Evolutionary conservation across 257 asterid genomes (phyloP).

Genomic region (Scutellaria barbata): DNA sequence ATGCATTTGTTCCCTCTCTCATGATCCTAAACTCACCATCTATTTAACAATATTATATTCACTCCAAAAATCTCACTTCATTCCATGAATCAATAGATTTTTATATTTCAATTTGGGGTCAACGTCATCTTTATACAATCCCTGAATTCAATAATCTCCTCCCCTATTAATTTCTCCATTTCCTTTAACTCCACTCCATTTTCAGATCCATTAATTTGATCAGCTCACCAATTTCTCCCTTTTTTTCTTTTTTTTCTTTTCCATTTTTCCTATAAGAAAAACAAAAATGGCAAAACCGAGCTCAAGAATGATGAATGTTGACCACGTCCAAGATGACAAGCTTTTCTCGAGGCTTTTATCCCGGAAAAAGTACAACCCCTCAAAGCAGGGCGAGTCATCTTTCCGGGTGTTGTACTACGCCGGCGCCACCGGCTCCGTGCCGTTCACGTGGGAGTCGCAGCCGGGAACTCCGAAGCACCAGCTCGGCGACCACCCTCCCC

Average conservation of each 20-base stretch:
- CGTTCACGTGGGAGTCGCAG: conserved; percentile 79
- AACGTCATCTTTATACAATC: conserved; percentile 31
- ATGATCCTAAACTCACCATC: not conserved
- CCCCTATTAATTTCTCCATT: conserved; percentile 8
- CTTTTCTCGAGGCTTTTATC: conserved; percentile 54
- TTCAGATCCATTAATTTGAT: conserved; percentile 32
- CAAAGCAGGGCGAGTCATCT: conserved; percentile 52
- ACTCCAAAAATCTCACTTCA: conserved; percentile 27
- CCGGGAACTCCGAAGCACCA: conserved; percentile 85
- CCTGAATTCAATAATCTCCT: conserved; percentile 26
- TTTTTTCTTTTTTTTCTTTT: no score
- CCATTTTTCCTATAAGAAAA: not conserved
- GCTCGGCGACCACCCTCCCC: conserved; percentile 44
- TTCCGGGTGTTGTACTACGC: conserved; percentile 68
- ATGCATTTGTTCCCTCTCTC: conserved; percentile 34
- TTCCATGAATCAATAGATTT: conserved; percentile 20
- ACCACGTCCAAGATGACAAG: conserved; percentile 42
- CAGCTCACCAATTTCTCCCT: no score
- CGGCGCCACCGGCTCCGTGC: conserved; percentile 64
- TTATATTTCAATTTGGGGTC: conserved; percentile 31
- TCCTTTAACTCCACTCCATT: conserved; percentile 39
- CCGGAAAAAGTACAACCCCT: conserved; percentile 40
- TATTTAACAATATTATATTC: not conserved
- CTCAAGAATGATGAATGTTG: not conserved
- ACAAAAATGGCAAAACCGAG: not conserved